These are phyloP conservation scores for Pezicula rhizophila DNA, from an alignment of 2,329 filamentous ascomycete species.

Conservation along the genomic window DNA sequence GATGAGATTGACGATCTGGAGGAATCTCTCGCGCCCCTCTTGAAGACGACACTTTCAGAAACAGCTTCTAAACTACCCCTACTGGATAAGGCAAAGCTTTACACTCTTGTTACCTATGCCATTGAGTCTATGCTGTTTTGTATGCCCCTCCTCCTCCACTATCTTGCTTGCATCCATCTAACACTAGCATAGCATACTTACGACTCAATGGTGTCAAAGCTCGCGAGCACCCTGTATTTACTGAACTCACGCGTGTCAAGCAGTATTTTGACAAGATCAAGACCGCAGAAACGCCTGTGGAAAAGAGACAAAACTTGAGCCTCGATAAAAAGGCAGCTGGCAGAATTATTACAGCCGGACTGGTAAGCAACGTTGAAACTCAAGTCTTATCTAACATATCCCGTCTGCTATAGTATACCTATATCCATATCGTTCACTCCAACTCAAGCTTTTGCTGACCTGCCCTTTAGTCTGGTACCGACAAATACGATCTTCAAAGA, in stretches of 20 bases:
- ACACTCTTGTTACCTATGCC: constrained; percentile 80
- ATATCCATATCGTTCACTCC: not conserved
- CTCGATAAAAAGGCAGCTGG: constrained; percentile 71
- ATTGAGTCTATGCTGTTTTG: constrained; percentile 88
- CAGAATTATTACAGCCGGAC: constrained; percentile 74
- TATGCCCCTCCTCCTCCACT: constrained; percentile 33
- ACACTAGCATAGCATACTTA: constrained; percentile 54
- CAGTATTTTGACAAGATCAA: constrained; percentile 94
- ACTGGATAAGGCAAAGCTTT: constrained; percentile 92
- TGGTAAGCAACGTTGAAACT: constrained; percentile 46
- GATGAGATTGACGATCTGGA: constrained; percentile 75
- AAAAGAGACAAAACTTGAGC: constrained; percentile 43
- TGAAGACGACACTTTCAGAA: constrained; percentile 57
- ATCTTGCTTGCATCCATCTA: constrained; percentile 4
- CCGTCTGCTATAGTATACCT: not conserved
- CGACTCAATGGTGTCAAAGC: constrained; percentile 73
- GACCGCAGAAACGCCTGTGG: constrained; percentile 57
- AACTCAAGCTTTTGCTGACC: constrained; percentile 7
- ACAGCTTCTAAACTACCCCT: constrained; percentile 75
- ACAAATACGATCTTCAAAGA: constrained; percentile 43
- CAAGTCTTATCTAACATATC: not conserved
- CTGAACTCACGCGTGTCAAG: constrained; percentile 78
- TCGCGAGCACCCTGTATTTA: constrained; percentile 79
- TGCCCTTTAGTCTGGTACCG: constrained; percentile 31
- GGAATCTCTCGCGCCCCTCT: constrained; percentile 65